These are phyloP conservation scores for Cairneyella variabilis DNA, from an alignment of 495 filamentous ascomycete species.

Conservation along the genomic window DNA sequence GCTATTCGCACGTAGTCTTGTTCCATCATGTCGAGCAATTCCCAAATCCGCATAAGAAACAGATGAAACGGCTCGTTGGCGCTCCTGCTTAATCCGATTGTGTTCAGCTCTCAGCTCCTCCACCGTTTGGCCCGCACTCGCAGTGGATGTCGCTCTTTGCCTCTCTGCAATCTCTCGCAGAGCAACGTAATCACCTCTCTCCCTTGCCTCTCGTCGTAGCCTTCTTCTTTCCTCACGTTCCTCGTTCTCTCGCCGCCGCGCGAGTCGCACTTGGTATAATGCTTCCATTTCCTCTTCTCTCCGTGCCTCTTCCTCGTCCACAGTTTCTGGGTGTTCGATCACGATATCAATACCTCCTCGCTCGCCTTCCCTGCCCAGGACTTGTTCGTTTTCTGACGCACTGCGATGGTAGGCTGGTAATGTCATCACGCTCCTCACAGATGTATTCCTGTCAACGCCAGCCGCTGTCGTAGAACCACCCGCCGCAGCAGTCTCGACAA, in stretches of 20 bases:
- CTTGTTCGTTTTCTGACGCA: constrained; percentile 69
- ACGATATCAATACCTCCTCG: constrained; percentile 89
- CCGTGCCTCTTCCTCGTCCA: constrained; percentile 57
- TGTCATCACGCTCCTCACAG: constrained; percentile 87
- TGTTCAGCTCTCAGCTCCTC: constrained; percentile 62
- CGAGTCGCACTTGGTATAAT: constrained; percentile 81
- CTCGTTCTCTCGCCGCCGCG: constrained; percentile 68
- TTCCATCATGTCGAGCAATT: constrained; percentile 83
- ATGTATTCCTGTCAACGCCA: constrained; percentile 78
- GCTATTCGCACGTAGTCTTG: constrained; percentile 76
- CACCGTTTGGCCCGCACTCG: constrained; percentile 28
- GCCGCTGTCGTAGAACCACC: constrained; percentile 15
- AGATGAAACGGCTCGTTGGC: constrained; percentile 72
- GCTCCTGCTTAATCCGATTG: constrained; percentile 55
- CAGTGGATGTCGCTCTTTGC: constrained; percentile 23
- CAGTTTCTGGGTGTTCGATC: constrained; percentile 69
- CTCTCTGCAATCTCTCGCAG: constrained; percentile 55
- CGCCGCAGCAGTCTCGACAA: constrained; percentile 6
- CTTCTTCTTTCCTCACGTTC: constrained; percentile 73
- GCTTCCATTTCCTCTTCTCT: constrained; percentile 93
- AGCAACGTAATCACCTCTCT: constrained; percentile 59
- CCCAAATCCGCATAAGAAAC: constrained; percentile 87
- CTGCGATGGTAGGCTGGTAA: constrained; percentile 71
- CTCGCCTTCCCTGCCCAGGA: constrained; percentile 90
- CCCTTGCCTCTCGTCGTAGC: constrained; percentile 63